These are phyloP conservation scores for Sporothrix pallida DNA, from an alignment of 2,329 filamentous ascomycete genomes.

Conservation along the genomic window DNA sequence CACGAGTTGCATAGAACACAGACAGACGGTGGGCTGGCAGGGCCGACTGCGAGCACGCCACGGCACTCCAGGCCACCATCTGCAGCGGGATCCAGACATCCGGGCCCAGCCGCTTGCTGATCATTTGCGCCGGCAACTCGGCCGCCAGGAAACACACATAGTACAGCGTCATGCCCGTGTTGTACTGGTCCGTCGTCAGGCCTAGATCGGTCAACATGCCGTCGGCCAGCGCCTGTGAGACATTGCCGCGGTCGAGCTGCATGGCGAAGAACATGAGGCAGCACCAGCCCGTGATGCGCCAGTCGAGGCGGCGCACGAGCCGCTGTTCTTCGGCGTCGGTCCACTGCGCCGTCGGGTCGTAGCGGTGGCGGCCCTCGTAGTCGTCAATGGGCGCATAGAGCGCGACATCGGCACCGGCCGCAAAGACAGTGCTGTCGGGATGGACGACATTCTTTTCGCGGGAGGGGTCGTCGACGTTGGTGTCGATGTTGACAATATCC, in stretches of 20 bases:
- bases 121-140: constrained; percentile 66
- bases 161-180: constrained; percentile 61
- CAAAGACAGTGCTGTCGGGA: constrained; percentile 32
- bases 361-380: constrained; percentile 65
- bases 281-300: constrained; percentile 44
- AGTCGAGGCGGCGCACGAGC: constrained; percentile 55
- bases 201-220: constrained; percentile 43
- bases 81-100: constrained; percentile 47
- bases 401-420: constrained; percentile 33
- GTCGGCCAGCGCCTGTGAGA: constrained; percentile 46
- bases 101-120: constrained; percentile 57
- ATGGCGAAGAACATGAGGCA: constrained; percentile 48
- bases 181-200: constrained; percentile 54
- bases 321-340: constrained; percentile 60
- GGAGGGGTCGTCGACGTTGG: neutral
- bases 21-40: constrained; percentile 40
- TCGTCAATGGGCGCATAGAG: constrained; percentile 57
- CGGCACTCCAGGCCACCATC: constrained; percentile 45
- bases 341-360: constrained; percentile 63
- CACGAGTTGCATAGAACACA: constrained; percentile 42
- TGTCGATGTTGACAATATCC: neutral
- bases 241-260: constrained; percentile 48
- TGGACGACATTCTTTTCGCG: constrained; percentile 16
- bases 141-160: constrained; percentile 59
- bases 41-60: constrained; percentile 44